phyloP scores from a whole-genome alignment of 169 alveolate genomes.

The Plasmodium gaboni region DNA sequence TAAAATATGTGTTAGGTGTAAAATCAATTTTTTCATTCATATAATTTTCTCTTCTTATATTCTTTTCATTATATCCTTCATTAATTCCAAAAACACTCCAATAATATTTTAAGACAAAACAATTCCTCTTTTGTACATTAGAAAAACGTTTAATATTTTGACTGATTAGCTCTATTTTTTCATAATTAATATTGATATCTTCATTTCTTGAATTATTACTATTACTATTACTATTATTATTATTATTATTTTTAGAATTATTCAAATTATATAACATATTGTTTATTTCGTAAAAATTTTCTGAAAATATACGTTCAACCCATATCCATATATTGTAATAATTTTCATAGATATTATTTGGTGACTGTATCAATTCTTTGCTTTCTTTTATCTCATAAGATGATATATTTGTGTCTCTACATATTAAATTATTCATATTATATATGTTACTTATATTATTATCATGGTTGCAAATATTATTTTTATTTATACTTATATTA shows the following conservation, averaged over 20 bases:
- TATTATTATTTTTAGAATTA: not conserved
- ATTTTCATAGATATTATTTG: constrained; percentile 34
- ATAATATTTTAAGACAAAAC: constrained; percentile 40
- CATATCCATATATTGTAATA: constrained; percentile 73
- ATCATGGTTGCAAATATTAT: not conserved
- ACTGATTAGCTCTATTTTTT: constrained; percentile 54
- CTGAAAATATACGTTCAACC: constrained; percentile 54
- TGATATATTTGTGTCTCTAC: too few relatives aligned
- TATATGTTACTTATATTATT: not conserved
- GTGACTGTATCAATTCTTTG: constrained; percentile 3
- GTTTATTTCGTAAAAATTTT: constrained; percentile 52
- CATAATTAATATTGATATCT: constrained; percentile 20
- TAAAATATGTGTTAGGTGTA: not conserved
- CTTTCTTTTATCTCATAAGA: not conserved
- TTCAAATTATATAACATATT: constrained; percentile 21
- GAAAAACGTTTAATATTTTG: constrained; percentile 52
- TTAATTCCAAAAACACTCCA: constrained; percentile 50
- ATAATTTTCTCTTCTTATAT: not conserved
- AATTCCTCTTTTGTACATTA: constrained; percentile 40
- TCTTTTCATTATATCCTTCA: not conserved
- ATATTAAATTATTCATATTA: too few relatives aligned
- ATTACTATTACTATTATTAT: constrained; percentile 5
- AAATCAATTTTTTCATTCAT: not conserved
- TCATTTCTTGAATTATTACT: not conserved
- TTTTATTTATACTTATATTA: not conserved